Base-by-base conservation (phyloP, 2,329 filamentous ascomycete species). In the Pestalotiopsis sp. region DNA sequence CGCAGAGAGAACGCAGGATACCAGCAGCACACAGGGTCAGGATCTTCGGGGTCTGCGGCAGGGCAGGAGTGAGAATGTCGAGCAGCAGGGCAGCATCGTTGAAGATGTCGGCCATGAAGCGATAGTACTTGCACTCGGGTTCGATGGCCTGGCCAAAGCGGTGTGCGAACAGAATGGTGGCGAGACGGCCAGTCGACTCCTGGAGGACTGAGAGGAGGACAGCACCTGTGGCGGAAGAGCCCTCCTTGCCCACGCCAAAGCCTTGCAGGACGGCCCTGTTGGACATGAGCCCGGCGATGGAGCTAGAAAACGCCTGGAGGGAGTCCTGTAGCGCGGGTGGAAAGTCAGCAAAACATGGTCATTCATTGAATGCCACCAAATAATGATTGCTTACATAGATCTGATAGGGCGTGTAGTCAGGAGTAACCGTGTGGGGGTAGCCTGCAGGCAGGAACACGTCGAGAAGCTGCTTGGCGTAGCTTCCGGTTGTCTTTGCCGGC, bases 61-160 rank as follows among this genome's bases (percentile, higher is more conserved):
- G 87, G 17, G 87, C 88, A 0, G 94, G 94, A 3, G 91, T 94
- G 52, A 95, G 83, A 69, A 94, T 90, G 76, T 97, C 93, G n/a
- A 97, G 85, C 66, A 97, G 84, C 83, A 97, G 93, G 14, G 92
- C 92, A 9, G 89, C 85, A 77, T 97, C 94, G 79, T 97, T 97
- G 82, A 97, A 92, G 22, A 97, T 82, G 76, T 97, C 94, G 3
- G 94, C 94, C 2, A 94, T 87, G 62, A 97, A 91, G 17, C 94
- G 91, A 79, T 94, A 97, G 78, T 88, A 91, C 78, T 98, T 98
- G 82, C 93, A 95, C 77, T 98, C 94, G 1, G 94, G 93, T 78
- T 97, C 94, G 61, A 97, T 91, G 39, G 92, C 88, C 59, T 92
- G 92, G 48, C 94, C 94, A 68, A 95, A 89, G 57, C 89, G 86